Base-by-base conservation (phyloP, 2,329 filamentous ascomycete species). In the Diaporthe vexans region DNA sequence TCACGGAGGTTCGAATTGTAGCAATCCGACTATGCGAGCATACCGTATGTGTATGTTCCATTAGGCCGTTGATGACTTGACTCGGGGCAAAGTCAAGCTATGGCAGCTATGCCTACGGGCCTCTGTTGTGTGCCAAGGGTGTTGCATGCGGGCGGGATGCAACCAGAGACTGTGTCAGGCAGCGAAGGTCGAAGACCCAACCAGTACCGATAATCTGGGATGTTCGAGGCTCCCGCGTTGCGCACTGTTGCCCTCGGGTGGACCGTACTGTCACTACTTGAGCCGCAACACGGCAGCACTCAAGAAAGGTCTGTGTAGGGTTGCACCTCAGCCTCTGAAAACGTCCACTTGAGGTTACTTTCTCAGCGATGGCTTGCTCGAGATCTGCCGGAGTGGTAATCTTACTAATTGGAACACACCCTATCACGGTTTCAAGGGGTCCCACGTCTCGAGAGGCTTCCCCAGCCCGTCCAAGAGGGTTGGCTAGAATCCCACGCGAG, bases 351-450 rank as follows among this genome's bases (percentile, higher is more conserved):
- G n/a, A 3, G 21, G 26, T 3, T 33, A 3, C 17, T 26, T 5
- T 17, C 3, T 21, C 46, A 11, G 4, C 46, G 9, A 24, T 1
- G 21, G 11, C 63, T 52, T 35, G 21, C 13, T 37, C 13, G n/a
- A 37, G 46, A 26, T 52, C 29, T 40, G 10, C 40, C 19, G 8
- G 63, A 24, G 63, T 67, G 46, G 29, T 24, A 52, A 24, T 67
- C 29, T 35, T 29, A 37, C 61, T 37, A 52, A 37, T 35, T 26
- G 21, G 17, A 13, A 26, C 13, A 11, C 63, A 35, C 61, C 61
- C 61, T 67, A 33, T 37, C 63, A 52, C 63, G 4, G 63, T 67
- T 67, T 67, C 63, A 67, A 67, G 46, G 63, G 61, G 13, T 51
- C 21, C 13, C 46, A 52, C 46, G 29, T 52, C 61, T 67, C 61